Base-by-base conservation (phyloP, 495 filamentous ascomycete genomes). In the Melanomma pulvis-pyrius region DNA sequence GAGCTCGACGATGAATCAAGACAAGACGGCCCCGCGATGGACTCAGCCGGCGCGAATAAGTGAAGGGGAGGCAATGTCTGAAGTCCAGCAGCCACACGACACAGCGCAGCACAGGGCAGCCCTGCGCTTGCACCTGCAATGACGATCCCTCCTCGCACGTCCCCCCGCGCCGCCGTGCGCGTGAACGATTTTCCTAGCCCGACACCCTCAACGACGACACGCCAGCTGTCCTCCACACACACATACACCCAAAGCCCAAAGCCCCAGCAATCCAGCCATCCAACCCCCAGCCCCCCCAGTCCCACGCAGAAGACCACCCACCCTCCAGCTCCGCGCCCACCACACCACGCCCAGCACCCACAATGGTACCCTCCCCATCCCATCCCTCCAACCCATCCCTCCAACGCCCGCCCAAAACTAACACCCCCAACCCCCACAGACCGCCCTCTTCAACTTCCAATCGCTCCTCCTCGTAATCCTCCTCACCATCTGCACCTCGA, bases 381-480 rank as follows among this genome's bases (percentile, higher is more conserved):
- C 50, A 15, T 25, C 47, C 26, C 32, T 2, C 54, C 53, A 34
- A 24, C 58, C 59, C 22, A 21, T 21, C 48, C 21, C 36, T 26
- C 61, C 53, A 61, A 65, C 56, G 2, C 47, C 46, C 36, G 36
- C 36, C 39, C 69, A 55, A 67, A 61, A 34, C 1, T 34, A n/a
- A n/a, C n/a, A n/a, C n/a, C n/a, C n/a, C n/a, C n/a, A n/a, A n/a
- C n/a, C 39, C 50, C 46, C 46, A 19, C 69, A 97, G 94, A 88
- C 93, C 66, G 94, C 96, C 29, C 87, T 98, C 67, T 98, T 98
- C 87, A 97, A 98, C 80, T 97, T 98, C 83, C 90, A 69, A 59
- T 62, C 90, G 56, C 87, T 97, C 61, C 84, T 98, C 46, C 85
- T 97, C 69, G 92, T 96, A 72, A 88, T 98, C 71, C 87, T 98